Evolutionary conservation across 1,284 basidiomycete genomes (phyloP).

Genomic region (Chalciporus sp.): DNA sequence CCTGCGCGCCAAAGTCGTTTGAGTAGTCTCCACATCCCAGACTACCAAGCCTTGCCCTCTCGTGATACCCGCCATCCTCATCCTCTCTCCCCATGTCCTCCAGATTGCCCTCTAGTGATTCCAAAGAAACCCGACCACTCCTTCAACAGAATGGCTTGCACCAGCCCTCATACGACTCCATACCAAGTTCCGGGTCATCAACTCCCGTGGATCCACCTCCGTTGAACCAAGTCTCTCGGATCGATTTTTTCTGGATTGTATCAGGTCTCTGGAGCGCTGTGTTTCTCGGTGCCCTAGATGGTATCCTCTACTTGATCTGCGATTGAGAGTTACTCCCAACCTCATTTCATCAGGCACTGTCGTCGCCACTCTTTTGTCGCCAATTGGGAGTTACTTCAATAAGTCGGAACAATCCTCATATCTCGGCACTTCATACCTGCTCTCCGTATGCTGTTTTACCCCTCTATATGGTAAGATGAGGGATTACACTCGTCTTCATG

Average conservation of each 20-base stretch:
- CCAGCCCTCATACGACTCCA: constrained; percentile 10
- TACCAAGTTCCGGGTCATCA: not conserved
- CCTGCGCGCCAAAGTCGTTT: constrained; percentile 13
- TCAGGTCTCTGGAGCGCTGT: constrained; percentile 78
- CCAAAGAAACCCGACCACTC: constrained; percentile 31
- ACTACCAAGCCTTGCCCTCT: constrained; percentile 9
- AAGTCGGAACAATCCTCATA: constrained; percentile 82
- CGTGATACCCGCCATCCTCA: not conserved
- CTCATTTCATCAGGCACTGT: constrained; percentile 57
- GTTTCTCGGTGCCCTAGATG: constrained; percentile 81
- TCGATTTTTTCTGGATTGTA: constrained; percentile 68
- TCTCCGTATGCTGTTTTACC: constrained; percentile 90
- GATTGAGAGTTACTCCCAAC: not conserved
- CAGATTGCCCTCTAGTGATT: constrained; percentile 17
- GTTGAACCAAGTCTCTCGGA: constrained; percentile 49
- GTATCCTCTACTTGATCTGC: constrained; percentile 39
- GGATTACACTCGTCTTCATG: constrained; percentile 10
- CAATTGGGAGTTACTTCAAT: constrained; percentile 79
- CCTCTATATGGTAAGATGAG: constrained; percentile 75
- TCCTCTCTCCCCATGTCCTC: constrained; percentile 8
- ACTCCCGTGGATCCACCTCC: constrained; percentile 1
- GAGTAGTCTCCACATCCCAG: constrained; percentile 3
- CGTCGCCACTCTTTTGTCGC: constrained; percentile 76
- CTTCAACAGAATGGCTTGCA: constrained; percentile 9
- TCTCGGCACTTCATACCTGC: constrained; percentile 84